Evolutionary conservation across 805 yeast genomes (phyloP).

Genomic region (Vanderwaltozyma polyspora): DNA sequence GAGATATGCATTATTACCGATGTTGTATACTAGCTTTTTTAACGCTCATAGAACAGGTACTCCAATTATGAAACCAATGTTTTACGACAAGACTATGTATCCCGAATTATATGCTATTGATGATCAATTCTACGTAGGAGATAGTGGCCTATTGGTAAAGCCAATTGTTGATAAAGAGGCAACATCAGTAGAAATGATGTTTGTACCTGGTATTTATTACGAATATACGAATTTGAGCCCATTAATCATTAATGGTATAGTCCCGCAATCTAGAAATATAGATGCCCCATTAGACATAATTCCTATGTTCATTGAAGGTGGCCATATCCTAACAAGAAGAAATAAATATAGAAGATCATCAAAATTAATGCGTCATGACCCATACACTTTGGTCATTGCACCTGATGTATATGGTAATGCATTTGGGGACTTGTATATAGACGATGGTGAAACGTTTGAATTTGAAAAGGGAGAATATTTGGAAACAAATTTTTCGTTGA

Average conservation of each 20-base stretch:
- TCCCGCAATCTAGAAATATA: conserved; percentile 18
- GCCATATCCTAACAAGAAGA: conserved; percentile 55
- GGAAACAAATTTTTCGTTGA: conserved; percentile 31
- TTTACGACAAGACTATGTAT: conserved; percentile 40
- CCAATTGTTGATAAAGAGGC: conserved; percentile 61
- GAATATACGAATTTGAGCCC: conserved; percentile 34
- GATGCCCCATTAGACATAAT: conserved; percentile 45
- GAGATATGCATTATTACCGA: conserved; percentile 69
- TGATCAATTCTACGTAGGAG: conserved; percentile 74
- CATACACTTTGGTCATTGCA: conserved; percentile 64
- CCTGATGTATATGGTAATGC: conserved; percentile 41
- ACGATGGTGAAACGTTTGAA: conserved; percentile 71
- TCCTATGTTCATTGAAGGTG: conserved; percentile 72
- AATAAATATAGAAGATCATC: conserved; percentile 74
- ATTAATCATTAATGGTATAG: conserved; percentile 23
- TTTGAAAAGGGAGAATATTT: conserved; percentile 42
- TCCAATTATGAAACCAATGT: conserved; percentile 64
- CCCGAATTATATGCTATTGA: conserved; percentile 46
- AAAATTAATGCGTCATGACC: conserved; percentile 63
- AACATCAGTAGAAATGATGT: conserved; percentile 23
- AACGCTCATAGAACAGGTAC: conserved; percentile 48
- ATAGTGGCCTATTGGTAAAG: conserved; percentile 58
- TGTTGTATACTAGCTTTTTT: conserved; percentile 68
- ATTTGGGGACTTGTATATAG: conserved; percentile 55
- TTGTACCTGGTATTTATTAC: conserved; percentile 46